A percentile compares a stretch with the other conserved stretches of the same genome.
Evolutionary conservation across 2,329 filamentous ascomycete species (phyloP).

Genomic region (Verticillium tricorpus): DNA sequence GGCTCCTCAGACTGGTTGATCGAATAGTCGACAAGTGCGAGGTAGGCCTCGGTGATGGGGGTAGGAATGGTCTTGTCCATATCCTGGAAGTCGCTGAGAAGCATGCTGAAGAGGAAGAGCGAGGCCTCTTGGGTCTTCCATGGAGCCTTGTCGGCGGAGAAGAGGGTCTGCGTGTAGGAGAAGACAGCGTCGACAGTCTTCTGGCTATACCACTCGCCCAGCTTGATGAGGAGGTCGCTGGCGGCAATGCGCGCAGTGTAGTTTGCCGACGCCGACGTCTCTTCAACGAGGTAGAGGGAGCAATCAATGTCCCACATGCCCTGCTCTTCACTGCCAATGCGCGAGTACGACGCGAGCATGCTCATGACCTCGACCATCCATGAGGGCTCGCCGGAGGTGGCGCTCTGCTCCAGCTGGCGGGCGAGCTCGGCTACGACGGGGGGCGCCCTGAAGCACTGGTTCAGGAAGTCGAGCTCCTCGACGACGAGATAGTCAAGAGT

Average conservation of each 20-base stretch:
- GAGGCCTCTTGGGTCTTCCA: constrained; percentile 72
- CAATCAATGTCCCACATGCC: constrained; percentile 95
- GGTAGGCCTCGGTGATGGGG: constrained; percentile 67
- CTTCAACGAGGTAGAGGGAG: constrained; percentile 91
- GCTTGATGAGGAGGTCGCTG: constrained; percentile 86
- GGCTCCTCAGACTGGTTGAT: constrained; percentile 65
- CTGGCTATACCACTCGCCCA: constrained; percentile 81
- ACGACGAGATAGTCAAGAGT: constrained; percentile 90
- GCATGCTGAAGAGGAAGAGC: constrained; percentile 79
- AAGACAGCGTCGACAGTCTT: constrained; percentile 75
- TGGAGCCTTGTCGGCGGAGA: constrained; percentile 46
- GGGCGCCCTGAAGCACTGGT: constrained; percentile 81
- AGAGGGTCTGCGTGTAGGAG: constrained; percentile 69
- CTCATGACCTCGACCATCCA: constrained; percentile 90
- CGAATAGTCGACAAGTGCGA: constrained; percentile 75
- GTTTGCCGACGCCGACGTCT: constrained; percentile 90
- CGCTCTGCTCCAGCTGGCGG: constrained; percentile 62
- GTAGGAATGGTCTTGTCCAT: constrained; percentile 65
- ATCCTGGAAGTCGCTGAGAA: constrained; percentile 80
- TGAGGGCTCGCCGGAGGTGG: constrained; percentile 57
- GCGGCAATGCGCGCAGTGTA: constrained; percentile 93
- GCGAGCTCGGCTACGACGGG: constrained; percentile 89
- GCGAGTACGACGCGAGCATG: constrained; percentile 77
- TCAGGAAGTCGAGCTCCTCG: constrained; percentile 92
- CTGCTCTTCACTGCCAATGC: constrained; percentile 89